These are phyloP conservation scores for Penicillium crustosum DNA, from an alignment of 2,329 filamentous ascomycete genomes.

Conservation along the genomic window DNA sequence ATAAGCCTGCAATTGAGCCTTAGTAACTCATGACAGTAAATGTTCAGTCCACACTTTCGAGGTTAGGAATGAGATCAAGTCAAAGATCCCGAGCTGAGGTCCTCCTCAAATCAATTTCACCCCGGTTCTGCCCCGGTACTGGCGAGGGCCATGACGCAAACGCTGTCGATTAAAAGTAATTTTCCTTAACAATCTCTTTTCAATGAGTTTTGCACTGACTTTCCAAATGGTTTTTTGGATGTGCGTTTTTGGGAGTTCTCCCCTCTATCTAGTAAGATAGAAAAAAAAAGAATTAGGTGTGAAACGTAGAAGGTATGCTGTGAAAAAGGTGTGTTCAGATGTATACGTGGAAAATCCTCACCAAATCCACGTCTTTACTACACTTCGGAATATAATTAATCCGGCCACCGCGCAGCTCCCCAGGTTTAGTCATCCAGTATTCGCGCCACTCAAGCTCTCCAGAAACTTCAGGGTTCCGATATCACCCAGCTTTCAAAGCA, in stretches of 20 bases:
- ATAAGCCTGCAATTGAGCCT: neutral
- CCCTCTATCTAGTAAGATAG: too few species aligned
- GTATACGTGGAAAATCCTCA: too few species aligned
- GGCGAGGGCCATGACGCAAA: neutral
- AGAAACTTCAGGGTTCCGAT: slow-evolving; percentile 36
- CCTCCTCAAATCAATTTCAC: neutral
- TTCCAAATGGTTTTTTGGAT: neutral
- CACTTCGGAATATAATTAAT: slow-evolving; percentile 7
- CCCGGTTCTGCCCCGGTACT: neutral
- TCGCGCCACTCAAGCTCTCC: slow-evolving; percentile 31
- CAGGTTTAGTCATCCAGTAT: slow-evolving; percentile 26
- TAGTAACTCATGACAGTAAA: neutral
- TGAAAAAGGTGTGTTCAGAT: neutral
- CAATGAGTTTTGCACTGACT: neutral
- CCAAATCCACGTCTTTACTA: too few species aligned
- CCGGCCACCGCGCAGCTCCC: slow-evolving; percentile 14
- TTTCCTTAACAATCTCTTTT: neutral
- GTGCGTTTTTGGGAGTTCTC: too few species aligned
- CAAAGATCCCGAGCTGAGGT: neutral
- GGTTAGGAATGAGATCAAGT: neutral
- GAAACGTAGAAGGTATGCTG: neutral
- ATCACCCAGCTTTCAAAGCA: slow-evolving; percentile 19
- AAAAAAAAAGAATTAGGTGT: neutral
- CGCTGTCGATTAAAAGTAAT: neutral
- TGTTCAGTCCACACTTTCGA: neutral